Evolutionary conservation across 768 basidiomycete species (phyloP), one percentile per base, ranked within the genome.

Genomic region (Boletales sp.): DNA sequence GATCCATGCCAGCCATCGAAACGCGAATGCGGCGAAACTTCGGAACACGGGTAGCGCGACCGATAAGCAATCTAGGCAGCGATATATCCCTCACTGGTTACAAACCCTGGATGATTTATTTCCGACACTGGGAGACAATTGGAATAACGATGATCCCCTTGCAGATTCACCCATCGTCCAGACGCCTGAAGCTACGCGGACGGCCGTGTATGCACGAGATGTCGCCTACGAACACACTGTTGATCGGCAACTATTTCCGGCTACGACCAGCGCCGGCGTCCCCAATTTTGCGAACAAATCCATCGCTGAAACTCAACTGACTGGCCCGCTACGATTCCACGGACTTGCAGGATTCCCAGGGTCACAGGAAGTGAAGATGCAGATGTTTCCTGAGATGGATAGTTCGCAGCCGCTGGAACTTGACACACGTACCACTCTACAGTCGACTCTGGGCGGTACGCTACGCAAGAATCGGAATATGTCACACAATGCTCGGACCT

Each of bases 161-260:
- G 42, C 52, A 54, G 58, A 65, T 48, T 68, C 68, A 27, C 68
- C 66, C 50, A 63, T 68, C 21, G 32, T 54, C 35, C 66, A 37
- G 30, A 39, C 54, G 32, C 54, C 38, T 43, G 44, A 54, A 43
- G 53, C 48, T 50, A 35, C 49, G 42, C 51, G 50, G 24, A 30
- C 32, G 37, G 40, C 19, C 47, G n/a, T 47, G 38, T 50, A 54
- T 43, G 31, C 52, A 41, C 53, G 37, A 43, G 44, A 19, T 46
- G 44, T 40, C 19, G 43, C 53, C 29, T 51, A 54, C 47, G 46
- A 51, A 40, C 45, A 39, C 40, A 52, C 55, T 50, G 43, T 53
- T 50, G 61, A 57, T 52, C 34, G 18, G 42, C 38, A 43, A 11
- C 51, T 40, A 49, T 45, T 56, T 54, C 44, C 42, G 48, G 44